A percentile compares a stretch with the other conserved stretches of the same genome.
These are phyloP conservation scores for Endothia cerciana DNA, from an alignment of 2,329 filamentous ascomycete species.

Conservation along the genomic window DNA sequence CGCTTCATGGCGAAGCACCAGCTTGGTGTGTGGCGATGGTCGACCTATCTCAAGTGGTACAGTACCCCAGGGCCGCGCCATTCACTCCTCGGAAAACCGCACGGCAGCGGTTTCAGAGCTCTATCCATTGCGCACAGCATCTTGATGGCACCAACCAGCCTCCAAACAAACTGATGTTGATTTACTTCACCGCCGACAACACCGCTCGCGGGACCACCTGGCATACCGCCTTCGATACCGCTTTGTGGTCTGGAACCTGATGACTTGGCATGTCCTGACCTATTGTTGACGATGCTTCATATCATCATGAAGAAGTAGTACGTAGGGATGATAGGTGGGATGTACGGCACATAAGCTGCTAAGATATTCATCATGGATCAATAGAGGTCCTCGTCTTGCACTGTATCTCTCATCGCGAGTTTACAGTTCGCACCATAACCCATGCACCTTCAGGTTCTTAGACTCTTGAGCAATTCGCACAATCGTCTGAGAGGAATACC, in stretches of 20 bases:
- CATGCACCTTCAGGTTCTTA: not conserved
- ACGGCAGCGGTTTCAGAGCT: not conserved
- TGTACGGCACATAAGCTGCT: not conserved
- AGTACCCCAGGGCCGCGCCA: not conserved
- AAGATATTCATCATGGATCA: not conserved
- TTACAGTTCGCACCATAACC: not conserved
- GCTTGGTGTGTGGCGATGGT: not conserved
- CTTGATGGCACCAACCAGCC: not conserved
- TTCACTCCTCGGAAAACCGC: not conserved
- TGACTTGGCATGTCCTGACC: not conserved
- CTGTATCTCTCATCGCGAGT: not conserved
- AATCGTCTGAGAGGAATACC: too few relatives aligned
- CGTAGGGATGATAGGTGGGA: not conserved
- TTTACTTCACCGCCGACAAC: not conserved
- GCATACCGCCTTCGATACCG: slow-evolving; percentile 9
- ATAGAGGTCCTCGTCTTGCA: not conserved
- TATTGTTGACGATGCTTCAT: not conserved
- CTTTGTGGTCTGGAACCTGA: not conserved
- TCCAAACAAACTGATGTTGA: not conserved
- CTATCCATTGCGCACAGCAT: not conserved
- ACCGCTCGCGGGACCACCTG: slow-evolving; percentile 6
- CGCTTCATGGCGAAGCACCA: not conserved
- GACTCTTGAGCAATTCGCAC: too few relatives aligned
- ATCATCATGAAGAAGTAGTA: not conserved
- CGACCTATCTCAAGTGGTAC: not conserved